Base-by-base conservation (phyloP, 345 rosid genomes). In the Corymbia maculata region DNA sequence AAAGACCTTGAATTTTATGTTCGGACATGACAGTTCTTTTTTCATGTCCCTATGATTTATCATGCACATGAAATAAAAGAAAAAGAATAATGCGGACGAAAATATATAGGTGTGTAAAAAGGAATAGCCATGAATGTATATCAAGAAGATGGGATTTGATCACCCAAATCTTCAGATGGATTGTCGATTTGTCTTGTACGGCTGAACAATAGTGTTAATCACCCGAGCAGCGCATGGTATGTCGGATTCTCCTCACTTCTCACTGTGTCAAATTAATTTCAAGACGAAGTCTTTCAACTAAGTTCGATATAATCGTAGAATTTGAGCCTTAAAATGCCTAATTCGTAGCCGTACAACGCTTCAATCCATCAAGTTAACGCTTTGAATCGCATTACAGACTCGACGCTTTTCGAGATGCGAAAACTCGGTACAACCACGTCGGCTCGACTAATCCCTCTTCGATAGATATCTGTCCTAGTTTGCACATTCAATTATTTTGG, bases 1-100 rank as follows among this genome's bases (percentile, higher is more conserved):
- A 28, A n/a, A n/a, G 17, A 64, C 19, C 70, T 0, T 4, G 32
- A 64, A 64, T 28, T 13, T n/a, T n/a, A 2, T 13, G 13, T 64
- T n/a, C 4, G 36, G 36, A 28, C n/a, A 16, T 6, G 1, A 2
- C 0, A 0, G 2, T 64, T 64, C 36, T 64, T 64, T 64, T n/a
- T 64, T 64, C 16, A n/a, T 17, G 0, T 13, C 36, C 30, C 75
- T 64, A 64, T n/a, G 3, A n/a, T 64, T 13, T 13, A n/a, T 64
- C 17, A 13, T 64, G 17, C 17, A n/a, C 4, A 13, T n/a, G 75
- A 64, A 61, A 64, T 64, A 13, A 36, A 64, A 6, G 21, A 30
- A 68, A 1, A 32, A 32, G 24, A 70, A 68, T 15, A 13, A 68
- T 15, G 44, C 1, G 22, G 8, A 2, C 0, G 13, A 70, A 75